Conservation (phyloP, 106 monocot species). For the Vanilla planifolia region DNA sequence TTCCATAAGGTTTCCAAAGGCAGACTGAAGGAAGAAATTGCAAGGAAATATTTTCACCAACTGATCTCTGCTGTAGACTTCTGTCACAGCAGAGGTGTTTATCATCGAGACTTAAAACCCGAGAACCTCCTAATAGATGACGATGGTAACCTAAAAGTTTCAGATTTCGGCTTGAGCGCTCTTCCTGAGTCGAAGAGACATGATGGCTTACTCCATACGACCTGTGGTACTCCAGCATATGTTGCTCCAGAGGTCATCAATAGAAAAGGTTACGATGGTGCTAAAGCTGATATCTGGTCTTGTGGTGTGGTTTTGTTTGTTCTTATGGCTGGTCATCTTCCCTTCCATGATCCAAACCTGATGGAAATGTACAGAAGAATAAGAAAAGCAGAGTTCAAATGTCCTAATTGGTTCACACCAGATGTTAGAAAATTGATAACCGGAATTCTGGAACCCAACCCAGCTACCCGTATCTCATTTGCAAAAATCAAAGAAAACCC, state of each 20-base stretch:
- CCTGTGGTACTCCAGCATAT: conserved; percentile 52
- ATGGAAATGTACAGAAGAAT: conserved; percentile 46
- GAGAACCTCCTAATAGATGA: conserved; percentile 50
- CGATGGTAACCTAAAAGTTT: conserved; percentile 36
- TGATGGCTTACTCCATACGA: conserved; percentile 33
- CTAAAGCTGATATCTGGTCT: conserved; percentile 43
- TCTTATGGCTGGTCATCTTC: conserved; percentile 34
- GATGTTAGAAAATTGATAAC: conserved; percentile 24
- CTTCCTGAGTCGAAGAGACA: conserved; percentile 17
- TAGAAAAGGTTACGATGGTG: conserved; percentile 36
- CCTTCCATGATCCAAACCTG: conserved; percentile 35
- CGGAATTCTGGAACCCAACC: conserved; percentile 36
- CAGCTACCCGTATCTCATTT: conserved; percentile 31
- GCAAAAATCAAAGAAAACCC: conserved; percentile 30
- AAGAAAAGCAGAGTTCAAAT: conserved; percentile 31
- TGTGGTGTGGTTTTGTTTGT: conserved; percentile 14
- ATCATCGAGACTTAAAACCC: conserved; percentile 46
- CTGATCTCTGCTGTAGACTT: conserved; percentile 34
- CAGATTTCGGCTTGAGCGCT: conserved; percentile 46
- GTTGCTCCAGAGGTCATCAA: conserved; percentile 44
- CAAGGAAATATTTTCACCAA: conserved; percentile 36
- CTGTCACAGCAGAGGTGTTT: conserved; percentile 40
- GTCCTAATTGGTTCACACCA: conserved; percentile 33
- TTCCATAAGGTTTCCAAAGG: conserved; percentile 32
- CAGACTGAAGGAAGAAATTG: conserved; percentile 30